Percentiles rank a stretch among this genome's conserved stretches.
These are phyloP conservation scores for Delonix regia DNA, from an alignment of 306 rosid species.

Conservation along the genomic window DNA sequence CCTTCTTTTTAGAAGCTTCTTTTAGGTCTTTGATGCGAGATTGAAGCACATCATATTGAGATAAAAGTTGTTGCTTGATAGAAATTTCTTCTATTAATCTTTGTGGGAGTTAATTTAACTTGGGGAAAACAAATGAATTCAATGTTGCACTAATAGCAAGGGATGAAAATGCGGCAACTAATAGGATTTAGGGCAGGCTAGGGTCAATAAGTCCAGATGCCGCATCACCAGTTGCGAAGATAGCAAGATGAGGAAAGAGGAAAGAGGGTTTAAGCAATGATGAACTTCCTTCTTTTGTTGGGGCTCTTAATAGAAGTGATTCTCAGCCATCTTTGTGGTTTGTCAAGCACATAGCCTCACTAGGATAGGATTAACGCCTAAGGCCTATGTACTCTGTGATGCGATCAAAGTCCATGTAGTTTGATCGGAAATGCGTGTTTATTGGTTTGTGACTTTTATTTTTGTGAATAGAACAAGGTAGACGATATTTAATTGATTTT, in stretches of 20 bases:
- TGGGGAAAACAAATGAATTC: slow-evolving; percentile 67
- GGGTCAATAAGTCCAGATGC: slow-evolving; percentile 88
- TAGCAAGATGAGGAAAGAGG: slow-evolving; percentile 70
- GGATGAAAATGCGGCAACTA: slow-evolving; percentile 68
- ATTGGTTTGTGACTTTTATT: too few species aligned
- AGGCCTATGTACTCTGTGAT: too few species aligned
- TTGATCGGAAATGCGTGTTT: too few species aligned
- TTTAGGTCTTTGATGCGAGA: slow-evolving; percentile 81
- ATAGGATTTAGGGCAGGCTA: slow-evolving; percentile 70
- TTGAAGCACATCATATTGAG: slow-evolving; percentile 84
- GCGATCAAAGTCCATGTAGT: too few species aligned
- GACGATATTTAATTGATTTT: too few species aligned
- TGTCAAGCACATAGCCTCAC: slow-evolving; percentile 89
- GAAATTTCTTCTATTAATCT: slow-evolving; percentile 67
- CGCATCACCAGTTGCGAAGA: slow-evolving; percentile 79
- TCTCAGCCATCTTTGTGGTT: slow-evolving; percentile 89
- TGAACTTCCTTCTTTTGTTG: slow-evolving; percentile 61
- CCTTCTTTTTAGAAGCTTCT: slow-evolving; percentile 90
- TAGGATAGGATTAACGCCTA: slow-evolving; percentile 71
- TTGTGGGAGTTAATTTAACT: slow-evolving; percentile 75
- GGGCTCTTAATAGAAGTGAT: slow-evolving; percentile 81
- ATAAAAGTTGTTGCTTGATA: slow-evolving; percentile 79
- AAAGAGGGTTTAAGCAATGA: slow-evolving; percentile 66
- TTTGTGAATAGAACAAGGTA: too few species aligned
- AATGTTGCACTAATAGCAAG: slow-evolving; percentile 77